Conservation (phyloP, 106 monocot species). For the Alisma plantagoaquatica region DNA sequence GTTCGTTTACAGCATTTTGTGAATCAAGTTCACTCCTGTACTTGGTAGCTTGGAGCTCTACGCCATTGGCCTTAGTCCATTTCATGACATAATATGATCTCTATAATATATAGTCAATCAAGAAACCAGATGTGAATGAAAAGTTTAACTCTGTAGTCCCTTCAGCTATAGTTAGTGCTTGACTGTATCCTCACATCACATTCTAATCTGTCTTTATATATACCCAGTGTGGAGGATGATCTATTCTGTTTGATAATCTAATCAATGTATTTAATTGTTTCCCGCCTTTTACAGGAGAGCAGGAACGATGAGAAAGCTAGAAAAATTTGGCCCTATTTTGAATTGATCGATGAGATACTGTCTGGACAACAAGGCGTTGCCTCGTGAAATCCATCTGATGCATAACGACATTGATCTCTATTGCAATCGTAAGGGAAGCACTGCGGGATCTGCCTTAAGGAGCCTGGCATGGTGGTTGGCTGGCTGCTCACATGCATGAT, state of each 20-base stretch:
- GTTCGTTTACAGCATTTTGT: slow-evolving; percentile 12
- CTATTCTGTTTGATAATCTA: background rate
- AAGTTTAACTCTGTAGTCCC: too few species aligned
- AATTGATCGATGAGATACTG: slow-evolving; percentile 44
- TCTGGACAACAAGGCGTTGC: slow-evolving; percentile 28
- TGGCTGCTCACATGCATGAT: too few species aligned
- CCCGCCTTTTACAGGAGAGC: slow-evolving; percentile 36
- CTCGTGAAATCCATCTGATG: too few species aligned
- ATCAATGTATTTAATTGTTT: background rate
- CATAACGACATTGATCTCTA: too few species aligned
- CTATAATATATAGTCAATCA: background rate
- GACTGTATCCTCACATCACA: background rate
- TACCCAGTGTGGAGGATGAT: background rate
- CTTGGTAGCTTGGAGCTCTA: too few species aligned
- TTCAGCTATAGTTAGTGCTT: too few species aligned
- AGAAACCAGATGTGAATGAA: background rate
- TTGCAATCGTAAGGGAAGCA: too few species aligned
- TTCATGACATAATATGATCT: too few species aligned
- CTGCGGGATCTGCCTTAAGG: too few species aligned
- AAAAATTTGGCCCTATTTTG: slow-evolving; percentile 70
- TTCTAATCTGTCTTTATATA: background rate
- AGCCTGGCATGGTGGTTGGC: too few species aligned
- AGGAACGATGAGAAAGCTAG: slow-evolving; percentile 34
- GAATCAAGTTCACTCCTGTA: too few species aligned
- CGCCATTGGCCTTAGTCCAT: too few species aligned